Percentiles rank a stretch among this genome's conserved stretches.
These are phyloP conservation scores for Fusarium fujikuroi DNA, from an alignment of 2,329 filamentous ascomycete genomes.

Conservation along the genomic window DNA sequence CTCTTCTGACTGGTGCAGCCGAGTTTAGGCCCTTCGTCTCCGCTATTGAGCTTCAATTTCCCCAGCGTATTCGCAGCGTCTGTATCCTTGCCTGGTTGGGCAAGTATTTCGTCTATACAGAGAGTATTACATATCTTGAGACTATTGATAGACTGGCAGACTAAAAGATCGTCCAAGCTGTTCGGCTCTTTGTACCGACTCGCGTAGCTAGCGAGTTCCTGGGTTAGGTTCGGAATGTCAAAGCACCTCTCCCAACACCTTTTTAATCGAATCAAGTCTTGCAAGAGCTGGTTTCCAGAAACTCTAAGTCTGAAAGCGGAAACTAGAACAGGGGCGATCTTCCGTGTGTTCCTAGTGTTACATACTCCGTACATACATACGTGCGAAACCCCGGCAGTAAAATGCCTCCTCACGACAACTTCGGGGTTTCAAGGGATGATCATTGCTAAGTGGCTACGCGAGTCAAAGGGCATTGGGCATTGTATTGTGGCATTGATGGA, in stretches of 20 bases:
- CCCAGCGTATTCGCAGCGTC: neutral
- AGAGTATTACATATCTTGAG: neutral
- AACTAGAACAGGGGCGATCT: neutral
- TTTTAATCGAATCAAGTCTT: neutral
- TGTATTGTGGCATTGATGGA: neutral
- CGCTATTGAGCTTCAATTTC: neutral
- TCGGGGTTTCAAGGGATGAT: neutral
- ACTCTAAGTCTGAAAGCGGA: neutral
- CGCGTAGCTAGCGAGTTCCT: conserved; percentile 2
- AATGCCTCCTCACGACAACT: neutral
- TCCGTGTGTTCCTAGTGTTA: neutral
- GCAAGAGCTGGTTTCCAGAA: neutral
- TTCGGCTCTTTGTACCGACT: neutral
- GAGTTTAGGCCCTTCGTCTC: neutral
- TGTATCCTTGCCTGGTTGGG: neutral
- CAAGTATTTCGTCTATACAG: neutral
- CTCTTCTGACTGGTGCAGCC: neutral
- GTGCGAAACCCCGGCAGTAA: neutral
- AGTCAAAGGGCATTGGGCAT: neutral
- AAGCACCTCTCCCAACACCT: neutral
- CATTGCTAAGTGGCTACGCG: neutral
- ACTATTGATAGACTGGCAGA: neutral
- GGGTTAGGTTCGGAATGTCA: neutral
- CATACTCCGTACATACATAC: neutral
- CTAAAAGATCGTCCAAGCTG: neutral